A percentile compares a stretch with the other conserved stretches of the same genome.
Conservation (phyloP, 805 yeast species). For the Pichia gijzeniarum region DNA sequence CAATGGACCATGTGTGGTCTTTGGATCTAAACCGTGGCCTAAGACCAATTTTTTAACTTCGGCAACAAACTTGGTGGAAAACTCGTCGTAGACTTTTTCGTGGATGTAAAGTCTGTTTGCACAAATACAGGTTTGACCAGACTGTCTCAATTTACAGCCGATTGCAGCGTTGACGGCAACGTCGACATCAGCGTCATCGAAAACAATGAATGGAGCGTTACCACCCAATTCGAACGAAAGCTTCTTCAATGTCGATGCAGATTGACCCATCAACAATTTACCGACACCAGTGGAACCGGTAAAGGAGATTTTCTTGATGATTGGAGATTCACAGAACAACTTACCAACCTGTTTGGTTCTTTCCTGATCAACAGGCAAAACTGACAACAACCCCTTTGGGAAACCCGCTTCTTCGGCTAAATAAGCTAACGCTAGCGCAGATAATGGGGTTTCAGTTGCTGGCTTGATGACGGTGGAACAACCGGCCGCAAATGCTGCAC, state of each 20-base stretch:
- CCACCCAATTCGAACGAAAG: constrained; percentile 85
- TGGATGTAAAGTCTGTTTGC: constrained; percentile 70
- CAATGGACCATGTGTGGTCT: constrained; percentile 71
- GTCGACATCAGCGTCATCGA: constrained; percentile 65
- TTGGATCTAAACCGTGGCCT: constrained; percentile 56
- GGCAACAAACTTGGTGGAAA: constrained; percentile 42
- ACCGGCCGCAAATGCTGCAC: constrained; percentile 75
- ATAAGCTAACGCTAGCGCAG: constrained; percentile 69
- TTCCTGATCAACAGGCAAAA: constrained; percentile 76
- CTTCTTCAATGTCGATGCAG: constrained; percentile 69
- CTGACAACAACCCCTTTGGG: constrained; percentile 86
- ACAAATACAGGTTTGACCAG: constrained; percentile 80
- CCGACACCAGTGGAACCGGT: constrained; percentile 93
- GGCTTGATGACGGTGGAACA: constrained; percentile 69
- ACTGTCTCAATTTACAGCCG: constrained; percentile 63
- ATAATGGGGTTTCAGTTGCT: constrained; percentile 73
- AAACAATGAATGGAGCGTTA: constrained; percentile 81
- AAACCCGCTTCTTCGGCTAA: constrained; percentile 76
- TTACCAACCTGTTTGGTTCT: constrained; percentile 60
- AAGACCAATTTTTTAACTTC: constrained; percentile 41
- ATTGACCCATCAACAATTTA: constrained; percentile 61
- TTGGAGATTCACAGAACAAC: constrained; percentile 69
- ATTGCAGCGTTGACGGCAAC: constrained; percentile 61
- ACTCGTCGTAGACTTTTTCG: constrained; percentile 55
- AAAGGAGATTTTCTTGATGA: constrained; percentile 84